Evolutionary conservation across 2,329 filamentous ascomycete genomes (phyloP).

Genomic region (Neoscytalidium dimidiatum): DNA sequence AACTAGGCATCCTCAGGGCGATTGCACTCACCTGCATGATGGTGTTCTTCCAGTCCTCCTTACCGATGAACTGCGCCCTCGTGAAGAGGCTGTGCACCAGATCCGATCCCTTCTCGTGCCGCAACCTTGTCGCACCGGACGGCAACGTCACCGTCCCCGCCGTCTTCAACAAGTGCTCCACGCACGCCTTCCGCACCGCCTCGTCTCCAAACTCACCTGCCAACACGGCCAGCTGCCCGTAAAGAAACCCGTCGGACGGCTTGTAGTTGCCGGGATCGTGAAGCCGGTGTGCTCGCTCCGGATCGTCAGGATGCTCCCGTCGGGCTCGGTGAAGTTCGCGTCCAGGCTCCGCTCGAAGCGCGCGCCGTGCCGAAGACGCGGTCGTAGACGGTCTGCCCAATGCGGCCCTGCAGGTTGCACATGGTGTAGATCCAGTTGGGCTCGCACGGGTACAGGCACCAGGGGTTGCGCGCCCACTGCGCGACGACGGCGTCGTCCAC

Average conservation of each 20-base stretch:
- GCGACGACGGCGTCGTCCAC: conserved; percentile 23
- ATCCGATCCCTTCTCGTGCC: background rate
- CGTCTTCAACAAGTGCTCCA: conserved; percentile 23
- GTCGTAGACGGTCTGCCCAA: conserved; percentile 21
- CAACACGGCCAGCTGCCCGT: conserved; percentile 20
- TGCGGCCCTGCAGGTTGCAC: conserved; percentile 21
- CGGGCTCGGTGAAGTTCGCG: conserved; percentile 24
- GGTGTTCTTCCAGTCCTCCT: conserved; percentile 22
- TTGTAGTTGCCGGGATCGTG: conserved; percentile 25
- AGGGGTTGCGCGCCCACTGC: conserved; percentile 22
- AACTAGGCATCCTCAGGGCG: background rate
- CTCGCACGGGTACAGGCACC: conserved; percentile 26
- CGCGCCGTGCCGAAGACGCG: conserved; percentile 20
- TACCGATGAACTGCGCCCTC: background rate
- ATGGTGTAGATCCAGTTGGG: conserved; percentile 27
- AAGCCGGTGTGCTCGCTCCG: conserved; percentile 26
- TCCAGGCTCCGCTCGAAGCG: conserved; percentile 22
- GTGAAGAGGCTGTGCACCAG: background rate
- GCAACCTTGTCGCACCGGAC: background rate
- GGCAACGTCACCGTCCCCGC: conserved; percentile 21
- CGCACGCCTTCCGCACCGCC: conserved; percentile 21
- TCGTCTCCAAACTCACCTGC: conserved; percentile 25
- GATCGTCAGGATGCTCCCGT: conserved; percentile 26
- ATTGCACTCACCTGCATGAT: conserved; percentile 3
- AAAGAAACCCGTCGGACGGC: conserved; percentile 18